phyloP scores from a whole-genome alignment of 2,329 filamentous ascomycete species.

The Calcarisporium arbuscula region DNA sequence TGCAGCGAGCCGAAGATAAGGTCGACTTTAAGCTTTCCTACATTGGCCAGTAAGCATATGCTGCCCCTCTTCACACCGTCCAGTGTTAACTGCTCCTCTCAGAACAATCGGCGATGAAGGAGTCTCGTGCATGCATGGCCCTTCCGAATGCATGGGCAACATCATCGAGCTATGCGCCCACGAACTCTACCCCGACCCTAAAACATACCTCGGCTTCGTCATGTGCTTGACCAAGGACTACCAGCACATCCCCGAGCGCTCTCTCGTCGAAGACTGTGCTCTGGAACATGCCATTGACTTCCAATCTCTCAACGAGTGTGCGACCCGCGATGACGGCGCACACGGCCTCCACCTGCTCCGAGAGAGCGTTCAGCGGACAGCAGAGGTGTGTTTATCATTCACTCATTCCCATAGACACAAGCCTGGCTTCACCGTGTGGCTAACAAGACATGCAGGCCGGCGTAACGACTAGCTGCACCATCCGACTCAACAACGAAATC shows the following conservation, averaged over 20 bases:
- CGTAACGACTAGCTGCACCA: constrained; percentile 68
- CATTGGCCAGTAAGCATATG: constrained; percentile 63
- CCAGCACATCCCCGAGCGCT: constrained; percentile 65
- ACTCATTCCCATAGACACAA: neutral
- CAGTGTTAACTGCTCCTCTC: constrained; percentile 13
- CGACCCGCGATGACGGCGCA: constrained; percentile 67
- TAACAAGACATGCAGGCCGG: constrained; percentile 38
- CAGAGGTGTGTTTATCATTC: constrained; percentile 36
- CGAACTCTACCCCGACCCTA: constrained; percentile 74
- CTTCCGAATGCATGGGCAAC: constrained; percentile 84
- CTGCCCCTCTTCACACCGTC: neutral
- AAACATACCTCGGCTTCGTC: constrained; percentile 85
- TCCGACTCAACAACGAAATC: constrained; percentile 69
- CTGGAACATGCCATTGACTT: constrained; percentile 88
- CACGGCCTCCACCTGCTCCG: constrained; percentile 63
- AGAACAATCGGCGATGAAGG: constrained; percentile 71
- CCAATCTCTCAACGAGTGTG: constrained; percentile 72
- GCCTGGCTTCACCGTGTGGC: constrained; percentile 1
- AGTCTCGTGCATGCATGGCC: constrained; percentile 83
- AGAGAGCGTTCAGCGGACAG: constrained; percentile 58
- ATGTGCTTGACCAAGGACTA: constrained; percentile 83
- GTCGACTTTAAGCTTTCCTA: constrained; percentile 89
- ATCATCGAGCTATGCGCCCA: constrained; percentile 90
- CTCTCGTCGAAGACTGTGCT: constrained; percentile 80
- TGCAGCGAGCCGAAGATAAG: constrained; percentile 75